Conservation (phyloP, 2,329 filamentous ascomycete species). For the Ceratocystis huliohia region DNA sequence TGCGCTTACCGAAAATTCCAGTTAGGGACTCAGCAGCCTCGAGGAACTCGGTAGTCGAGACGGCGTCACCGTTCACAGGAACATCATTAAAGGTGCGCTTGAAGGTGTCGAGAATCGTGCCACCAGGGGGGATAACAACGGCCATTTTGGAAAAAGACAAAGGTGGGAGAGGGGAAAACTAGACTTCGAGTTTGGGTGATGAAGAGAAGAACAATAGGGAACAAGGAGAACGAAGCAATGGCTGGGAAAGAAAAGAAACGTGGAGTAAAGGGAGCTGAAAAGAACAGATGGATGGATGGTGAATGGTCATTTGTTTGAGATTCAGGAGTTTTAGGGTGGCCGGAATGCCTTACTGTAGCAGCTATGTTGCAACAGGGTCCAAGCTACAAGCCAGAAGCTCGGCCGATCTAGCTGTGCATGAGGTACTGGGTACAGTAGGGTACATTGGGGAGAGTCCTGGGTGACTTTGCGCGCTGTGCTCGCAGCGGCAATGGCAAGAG, state of each 20-base stretch:
- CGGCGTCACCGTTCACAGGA: conserved; percentile 56
- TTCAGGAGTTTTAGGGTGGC: neutral
- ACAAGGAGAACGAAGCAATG: neutral
- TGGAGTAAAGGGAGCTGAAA: conserved; percentile 7
- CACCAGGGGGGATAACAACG: conserved; percentile 43
- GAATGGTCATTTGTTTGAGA: neutral
- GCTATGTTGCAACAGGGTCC: neutral
- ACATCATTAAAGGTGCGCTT: conserved; percentile 77
- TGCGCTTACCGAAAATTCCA: conserved; percentile 61
- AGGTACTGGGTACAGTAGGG: neutral
- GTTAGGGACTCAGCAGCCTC: conserved; percentile 79
- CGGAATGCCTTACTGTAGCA: neutral
- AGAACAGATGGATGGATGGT: neutral
- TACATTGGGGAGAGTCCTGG: too few species aligned
- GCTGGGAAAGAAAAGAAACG: conserved; percentile 1
- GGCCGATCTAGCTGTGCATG: neutral
- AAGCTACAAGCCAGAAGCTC: neutral
- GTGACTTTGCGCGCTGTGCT: too few species aligned
- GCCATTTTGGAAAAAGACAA: conserved; percentile 34
- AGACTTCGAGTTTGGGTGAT: neutral
- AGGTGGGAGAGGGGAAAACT: neutral
- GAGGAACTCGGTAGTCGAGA: conserved; percentile 77
- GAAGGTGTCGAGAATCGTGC: conserved; percentile 76
- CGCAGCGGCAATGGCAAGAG: too few species aligned
- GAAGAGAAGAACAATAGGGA: neutral